These are phyloP conservation scores for Amesomyces nigricolor DNA, from an alignment of 2,329 filamentous ascomycete genomes.

Conservation along the genomic window DNA sequence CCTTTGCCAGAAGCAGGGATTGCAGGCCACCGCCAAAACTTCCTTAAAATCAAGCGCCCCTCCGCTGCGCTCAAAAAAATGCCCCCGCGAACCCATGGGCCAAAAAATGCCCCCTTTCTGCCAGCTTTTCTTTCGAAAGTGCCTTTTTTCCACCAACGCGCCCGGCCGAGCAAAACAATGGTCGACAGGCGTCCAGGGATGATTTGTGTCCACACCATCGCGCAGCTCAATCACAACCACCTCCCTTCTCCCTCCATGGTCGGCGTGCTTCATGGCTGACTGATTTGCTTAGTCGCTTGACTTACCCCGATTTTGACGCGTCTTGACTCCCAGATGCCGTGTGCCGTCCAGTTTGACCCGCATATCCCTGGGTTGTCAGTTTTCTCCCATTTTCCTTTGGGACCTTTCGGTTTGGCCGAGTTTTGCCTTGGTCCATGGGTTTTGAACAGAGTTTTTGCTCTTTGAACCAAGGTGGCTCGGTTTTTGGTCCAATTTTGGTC, in stretches of 20 bases:
- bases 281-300: constrained; percentile 3
- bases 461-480: no score
- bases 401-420: no score
- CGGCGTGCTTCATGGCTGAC: neutral
- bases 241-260: neutral
- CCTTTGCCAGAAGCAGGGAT: neutral
- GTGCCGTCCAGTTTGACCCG: neutral
- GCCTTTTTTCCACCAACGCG: neutral
- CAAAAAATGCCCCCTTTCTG: neutral
- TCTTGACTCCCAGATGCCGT: neutral
- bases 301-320: neutral
- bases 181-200: neutral
- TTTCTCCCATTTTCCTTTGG: no score
- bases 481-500: no score
- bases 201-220: neutral
- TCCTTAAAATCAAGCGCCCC: constrained; percentile 6
- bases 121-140: neutral
- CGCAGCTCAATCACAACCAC: constrained; percentile 1
- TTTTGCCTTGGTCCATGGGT: no score
- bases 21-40: neutral
- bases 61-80: constrained; percentile 6
- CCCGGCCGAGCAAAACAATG: constrained; percentile 1
- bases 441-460: no score
- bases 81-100: neutral
- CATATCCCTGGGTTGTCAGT: no score